Evolutionary conservation across 805 yeast species (phyloP).

Genomic region (Starmerella apicola): DNA sequence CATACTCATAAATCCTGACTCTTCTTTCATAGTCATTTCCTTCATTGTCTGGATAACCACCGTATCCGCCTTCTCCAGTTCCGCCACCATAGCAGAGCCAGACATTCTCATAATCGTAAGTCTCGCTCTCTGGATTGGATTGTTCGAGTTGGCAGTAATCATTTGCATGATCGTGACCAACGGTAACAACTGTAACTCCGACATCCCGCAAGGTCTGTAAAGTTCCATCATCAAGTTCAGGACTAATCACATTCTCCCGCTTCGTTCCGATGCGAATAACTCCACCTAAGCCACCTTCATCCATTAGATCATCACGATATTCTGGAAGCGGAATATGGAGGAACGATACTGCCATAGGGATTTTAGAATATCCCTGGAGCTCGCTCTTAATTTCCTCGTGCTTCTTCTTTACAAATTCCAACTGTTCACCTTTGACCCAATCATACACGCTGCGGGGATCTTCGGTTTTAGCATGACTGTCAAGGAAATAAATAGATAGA

Average conservation of each 20-base stretch:
- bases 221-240: conserved; percentile 56
- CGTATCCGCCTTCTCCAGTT: conserved; percentile 91
- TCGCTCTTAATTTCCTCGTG: conserved; percentile 25
- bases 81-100: conserved; percentile 96
- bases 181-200: conserved; percentile 63
- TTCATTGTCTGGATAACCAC: conserved; percentile 43
- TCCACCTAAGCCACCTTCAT: conserved; percentile 14
- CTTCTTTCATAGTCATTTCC: conserved; percentile 70
- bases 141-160: conserved; percentile 63
- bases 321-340: conserved; percentile 93
- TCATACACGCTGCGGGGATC: conserved; percentile 50
- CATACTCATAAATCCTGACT: conserved; percentile 57
- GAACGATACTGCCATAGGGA: conserved; percentile 69
- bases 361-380: conserved; percentile 29
- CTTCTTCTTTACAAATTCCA: conserved; percentile 40
- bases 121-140: conserved; percentile 8
- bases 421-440: conserved; percentile 63
- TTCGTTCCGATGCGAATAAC: conserved; percentile 44
- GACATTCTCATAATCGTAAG: conserved; percentile 26
- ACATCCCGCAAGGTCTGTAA: conserved; percentile 44
- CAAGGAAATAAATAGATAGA: conserved; percentile 60
- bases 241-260: conserved; percentile 71
- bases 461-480: conserved; percentile 66
- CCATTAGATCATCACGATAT: conserved; percentile 35
- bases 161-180: conserved; percentile 94